phyloP scores from a whole-genome alignment of 2,329 filamentous ascomycete species.

The Teratosphaeria gauchensis region DNA sequence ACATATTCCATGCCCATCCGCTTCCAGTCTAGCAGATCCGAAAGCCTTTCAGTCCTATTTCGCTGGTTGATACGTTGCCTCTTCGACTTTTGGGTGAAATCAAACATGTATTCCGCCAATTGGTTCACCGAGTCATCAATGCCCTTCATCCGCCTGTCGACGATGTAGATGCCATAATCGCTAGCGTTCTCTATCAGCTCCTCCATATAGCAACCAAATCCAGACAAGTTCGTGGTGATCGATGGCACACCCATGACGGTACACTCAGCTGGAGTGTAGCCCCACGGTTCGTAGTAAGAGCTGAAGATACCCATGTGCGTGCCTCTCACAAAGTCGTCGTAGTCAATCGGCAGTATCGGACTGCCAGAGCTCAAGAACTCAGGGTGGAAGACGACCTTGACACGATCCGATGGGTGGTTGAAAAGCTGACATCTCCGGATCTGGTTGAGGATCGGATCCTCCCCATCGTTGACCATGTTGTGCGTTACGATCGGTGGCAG shows the following conservation, averaged over 20 bases:
- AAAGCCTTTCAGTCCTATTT: conserved; percentile 89
- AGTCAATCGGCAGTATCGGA: conserved; percentile 88
- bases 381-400: conserved; percentile 97
- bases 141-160: conserved; percentile 88
- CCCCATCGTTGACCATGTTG: conserved; percentile 92
- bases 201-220: conserved; percentile 99
- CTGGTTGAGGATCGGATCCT: conserved; percentile 93
- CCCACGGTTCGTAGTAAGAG: conserved; percentile 99
- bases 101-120: conserved; percentile 82
- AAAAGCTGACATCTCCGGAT: conserved; percentile 92
- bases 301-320: conserved; percentile 93
- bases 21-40: conserved; percentile 96
- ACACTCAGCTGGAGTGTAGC: conserved; percentile 95
- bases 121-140: conserved; percentile 97
- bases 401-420: conserved; percentile 87
- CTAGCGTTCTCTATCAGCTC: conserved; percentile 96
- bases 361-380: conserved; percentile 96
- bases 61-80: conserved; percentile 97
- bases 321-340: conserved; percentile 95
- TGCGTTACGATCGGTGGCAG: conserved; percentile 95
- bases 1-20: conserved; percentile 99
- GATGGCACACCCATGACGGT: conserved; percentile 98
- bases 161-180: conserved; percentile 98
- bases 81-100: conserved; percentile 86
- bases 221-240: conserved; percentile 95